Evolutionary conservation across 2,329 filamentous ascomycete genomes (phyloP), one percentile per base, ranked within the genome.

Genomic region (Penicillium capsulatum): DNA sequence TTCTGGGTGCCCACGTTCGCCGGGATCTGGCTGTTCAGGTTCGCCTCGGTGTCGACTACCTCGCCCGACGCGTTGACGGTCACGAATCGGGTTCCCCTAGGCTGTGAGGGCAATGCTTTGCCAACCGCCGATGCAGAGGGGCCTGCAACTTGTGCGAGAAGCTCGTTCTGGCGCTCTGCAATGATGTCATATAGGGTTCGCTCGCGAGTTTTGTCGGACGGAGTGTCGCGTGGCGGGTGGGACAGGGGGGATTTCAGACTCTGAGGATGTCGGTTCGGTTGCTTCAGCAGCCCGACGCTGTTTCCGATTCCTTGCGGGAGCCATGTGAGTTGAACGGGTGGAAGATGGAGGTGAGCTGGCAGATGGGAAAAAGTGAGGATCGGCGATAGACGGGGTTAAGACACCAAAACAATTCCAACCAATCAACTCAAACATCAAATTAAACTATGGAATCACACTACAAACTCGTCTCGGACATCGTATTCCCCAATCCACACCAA

Each of bases 111-210:
- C 11, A 28, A 4, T 6, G 10, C 26, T 14, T n/a, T 11, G 9
- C 26, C 11, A n/a, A 28, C 11, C n/a, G 26, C 5, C n/a, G 26
- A 28, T n/a, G 6, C 26, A 5, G 26, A 28, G 6, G 26, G n/a
- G 34, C 32, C 33, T 41, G 38, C 17, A 36, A 30, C 11, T 33
- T 45, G 7, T 30, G 31, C 44, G 7, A 53, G 43, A 2, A 70
- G 48, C 31, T 64, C 57, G 15, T 55, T 56, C 34, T 71, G 65
- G 38, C 65, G 56, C 49, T 71, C 67, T 3, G 66, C 64, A 14
- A 70, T 70, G 34, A 72, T 61, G 36, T 72, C 67, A 45, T 68
- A 62, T 19, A 72, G 48, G 6, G 67, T 72, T 35, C 62, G 70
- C 3, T 53, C 53, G 30, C 53, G 53, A 17, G 45, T 28, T 15